These are phyloP conservation scores for Dactylellina haptotyla DNA, from an alignment of 2,329 filamentous ascomycete genomes.

Conservation along the genomic window DNA sequence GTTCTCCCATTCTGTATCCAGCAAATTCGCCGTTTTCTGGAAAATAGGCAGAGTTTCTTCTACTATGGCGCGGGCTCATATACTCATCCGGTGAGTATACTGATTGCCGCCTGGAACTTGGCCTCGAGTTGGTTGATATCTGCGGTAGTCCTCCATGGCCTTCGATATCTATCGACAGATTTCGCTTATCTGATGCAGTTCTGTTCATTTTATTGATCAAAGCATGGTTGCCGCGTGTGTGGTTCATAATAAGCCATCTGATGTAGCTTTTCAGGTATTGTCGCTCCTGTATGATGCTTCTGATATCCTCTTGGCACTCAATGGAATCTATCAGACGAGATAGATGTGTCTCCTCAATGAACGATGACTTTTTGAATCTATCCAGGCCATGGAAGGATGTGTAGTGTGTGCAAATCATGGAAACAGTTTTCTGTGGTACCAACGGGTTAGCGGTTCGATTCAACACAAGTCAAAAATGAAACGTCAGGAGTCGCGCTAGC, in stretches of 20 bases:
- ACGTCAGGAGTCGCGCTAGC: not conserved
- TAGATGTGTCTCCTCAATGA: constrained; percentile 44
- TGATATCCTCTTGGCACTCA: constrained; percentile 38
- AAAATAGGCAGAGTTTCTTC: constrained; percentile 39
- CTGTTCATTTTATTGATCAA: constrained; percentile 47
- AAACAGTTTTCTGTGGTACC: constrained; percentile 50
- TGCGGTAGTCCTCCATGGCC: not conserved
- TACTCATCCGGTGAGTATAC: constrained; percentile 42
- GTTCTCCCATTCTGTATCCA: constrained; percentile 31
- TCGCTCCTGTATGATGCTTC: constrained; percentile 41
- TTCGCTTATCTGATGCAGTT: constrained; percentile 19
- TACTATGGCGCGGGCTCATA: constrained; percentile 29
- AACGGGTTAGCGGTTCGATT: not conserved
- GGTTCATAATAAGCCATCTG: constrained; percentile 53
- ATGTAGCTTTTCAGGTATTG: constrained; percentile 48
- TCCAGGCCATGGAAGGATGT: constrained; percentile 41
- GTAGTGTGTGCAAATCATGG: constrained; percentile 49
- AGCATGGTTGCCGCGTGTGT: constrained; percentile 50
- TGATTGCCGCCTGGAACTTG: constrained; percentile 45
- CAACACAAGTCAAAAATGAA: not conserved
- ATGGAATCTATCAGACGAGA: constrained; percentile 48
- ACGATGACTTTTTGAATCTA: constrained; percentile 50
- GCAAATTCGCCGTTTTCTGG: constrained; percentile 42
- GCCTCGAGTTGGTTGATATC: constrained; percentile 15
- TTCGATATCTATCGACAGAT: constrained; percentile 34